Conservation (phyloP, 116 monocot genomes). For the Cymodocea nodosa region DNA sequence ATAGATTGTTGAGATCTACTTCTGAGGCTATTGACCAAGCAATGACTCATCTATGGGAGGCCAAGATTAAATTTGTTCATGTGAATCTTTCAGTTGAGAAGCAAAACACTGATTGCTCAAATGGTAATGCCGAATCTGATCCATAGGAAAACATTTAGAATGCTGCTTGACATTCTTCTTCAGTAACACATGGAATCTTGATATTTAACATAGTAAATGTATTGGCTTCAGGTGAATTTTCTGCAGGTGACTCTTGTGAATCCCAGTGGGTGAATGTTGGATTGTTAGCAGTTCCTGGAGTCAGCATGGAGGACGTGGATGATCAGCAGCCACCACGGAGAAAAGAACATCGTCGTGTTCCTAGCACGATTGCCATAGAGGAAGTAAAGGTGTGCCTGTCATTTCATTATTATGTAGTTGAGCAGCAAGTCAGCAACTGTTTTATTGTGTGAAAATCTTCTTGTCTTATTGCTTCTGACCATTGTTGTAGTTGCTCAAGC, state of each 20-base stretch:
- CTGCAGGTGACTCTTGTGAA: slow-evolving; percentile 11
- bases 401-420: neutral
- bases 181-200: neutral
- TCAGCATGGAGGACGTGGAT: slow-evolving; percentile 92
- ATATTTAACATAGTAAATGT: slow-evolving; percentile 9
- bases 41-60: slow-evolving; percentile 93
- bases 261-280: slow-evolving; percentile 60
- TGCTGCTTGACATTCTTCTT: slow-evolving; percentile 6
- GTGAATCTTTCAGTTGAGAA: slow-evolving; percentile 74
- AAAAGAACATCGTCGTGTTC: slow-evolving; percentile 97
- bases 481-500: neutral
- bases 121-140: slow-evolving; percentile 18
- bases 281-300: slow-evolving; percentile 81
- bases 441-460: neutral
- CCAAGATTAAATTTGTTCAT: slow-evolving; percentile 93
- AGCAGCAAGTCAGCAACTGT: neutral
- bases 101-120: slow-evolving; percentile 10
- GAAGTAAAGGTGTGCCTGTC: slow-evolving; percentile 96
- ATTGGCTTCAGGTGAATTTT: slow-evolving; percentile 15
- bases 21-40: slow-evolving; percentile 95
- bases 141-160: slow-evolving; percentile 8
- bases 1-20: slow-evolving; percentile 66
- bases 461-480: neutral
- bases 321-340: slow-evolving; percentile 65
- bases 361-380: slow-evolving; percentile 99